Evolutionary conservation across 1,284 basidiomycete genomes (phyloP).

Genomic region (Pascua guehoae): DNA sequence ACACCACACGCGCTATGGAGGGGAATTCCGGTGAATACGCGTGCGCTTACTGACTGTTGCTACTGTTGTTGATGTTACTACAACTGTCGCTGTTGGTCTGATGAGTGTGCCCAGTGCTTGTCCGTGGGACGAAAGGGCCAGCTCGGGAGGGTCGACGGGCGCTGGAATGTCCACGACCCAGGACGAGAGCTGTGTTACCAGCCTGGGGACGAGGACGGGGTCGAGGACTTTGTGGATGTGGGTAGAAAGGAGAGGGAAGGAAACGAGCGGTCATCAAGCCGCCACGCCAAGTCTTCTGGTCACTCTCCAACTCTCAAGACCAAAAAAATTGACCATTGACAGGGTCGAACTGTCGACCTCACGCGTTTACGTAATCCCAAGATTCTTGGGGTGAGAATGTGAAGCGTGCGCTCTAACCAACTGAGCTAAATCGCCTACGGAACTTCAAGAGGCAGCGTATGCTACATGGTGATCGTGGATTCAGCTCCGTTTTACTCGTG

Average conservation of each 20-base stretch:
- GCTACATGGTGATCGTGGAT: no score
- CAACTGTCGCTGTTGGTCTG: neutral
- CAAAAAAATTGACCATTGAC: no score
- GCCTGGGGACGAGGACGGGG: slow-evolving; percentile 7
- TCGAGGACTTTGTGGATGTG: neutral
- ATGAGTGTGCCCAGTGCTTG: slow-evolving; percentile 19
- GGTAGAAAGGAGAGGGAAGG: neutral
- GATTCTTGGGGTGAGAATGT: no score
- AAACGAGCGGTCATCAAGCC: no score
- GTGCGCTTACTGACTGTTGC: neutral
- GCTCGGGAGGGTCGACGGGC: slow-evolving; percentile 29
- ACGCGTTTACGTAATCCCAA: no score
- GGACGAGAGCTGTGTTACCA: slow-evolving; percentile 25
- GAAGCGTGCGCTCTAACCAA: no score
- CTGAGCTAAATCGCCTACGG: no score
- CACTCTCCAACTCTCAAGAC: no score
- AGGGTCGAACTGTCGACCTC: no score
- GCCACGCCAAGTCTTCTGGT: no score
- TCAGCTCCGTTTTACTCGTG: no score
- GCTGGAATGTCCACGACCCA: slow-evolving; percentile 31
- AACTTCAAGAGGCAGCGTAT: no score
- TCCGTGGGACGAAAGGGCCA: slow-evolving; percentile 35
- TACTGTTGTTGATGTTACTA: neutral
- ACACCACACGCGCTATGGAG: slow-evolving; percentile 14
- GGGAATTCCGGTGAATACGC: slow-evolving; percentile 8